phyloP scores from a whole-genome alignment of 106 monocot species.

The Phalaenopsis equestris region DNA sequence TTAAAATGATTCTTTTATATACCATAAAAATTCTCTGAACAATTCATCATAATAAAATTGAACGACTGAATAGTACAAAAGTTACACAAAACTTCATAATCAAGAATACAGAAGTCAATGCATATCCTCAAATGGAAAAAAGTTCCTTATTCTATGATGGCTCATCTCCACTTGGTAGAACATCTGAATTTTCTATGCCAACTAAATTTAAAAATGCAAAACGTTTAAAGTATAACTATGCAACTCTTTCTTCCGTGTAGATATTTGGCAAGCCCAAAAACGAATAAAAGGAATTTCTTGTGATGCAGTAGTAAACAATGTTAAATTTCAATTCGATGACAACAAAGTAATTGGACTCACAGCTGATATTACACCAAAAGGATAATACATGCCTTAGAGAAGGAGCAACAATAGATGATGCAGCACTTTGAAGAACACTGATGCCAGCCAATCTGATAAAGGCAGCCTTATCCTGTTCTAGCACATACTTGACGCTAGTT shows the following conservation, averaged over 20 bases:
- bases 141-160: not conserved
- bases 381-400: conserved; percentile 56
- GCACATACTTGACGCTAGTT: conserved; percentile 94
- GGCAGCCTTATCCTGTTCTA: conserved; percentile 91
- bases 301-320: not conserved
- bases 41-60: not conserved
- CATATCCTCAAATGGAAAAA: not conserved
- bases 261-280: not conserved
- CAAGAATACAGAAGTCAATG: not conserved
- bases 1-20: not conserved
- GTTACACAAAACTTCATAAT: not conserved
- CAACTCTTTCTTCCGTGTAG: not conserved
- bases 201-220: not conserved
- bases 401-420: conserved; percentile 85
- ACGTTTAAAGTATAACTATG: not conserved
- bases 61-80: conserved; percentile 2
- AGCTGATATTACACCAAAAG: not conserved
- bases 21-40: not conserved
- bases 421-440: conserved; percentile 97
- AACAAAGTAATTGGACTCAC: not conserved
- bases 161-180: not conserved
- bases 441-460: conserved; percentile 74
- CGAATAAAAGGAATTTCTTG: not conserved
- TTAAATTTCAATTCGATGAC: not conserved
- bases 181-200: not conserved